A percentile compares a stretch with the other conserved stretches of the same genome.
phyloP scores from a whole-genome alignment of 805 yeast species.

The Pichia nanzhaoensis region DNA sequence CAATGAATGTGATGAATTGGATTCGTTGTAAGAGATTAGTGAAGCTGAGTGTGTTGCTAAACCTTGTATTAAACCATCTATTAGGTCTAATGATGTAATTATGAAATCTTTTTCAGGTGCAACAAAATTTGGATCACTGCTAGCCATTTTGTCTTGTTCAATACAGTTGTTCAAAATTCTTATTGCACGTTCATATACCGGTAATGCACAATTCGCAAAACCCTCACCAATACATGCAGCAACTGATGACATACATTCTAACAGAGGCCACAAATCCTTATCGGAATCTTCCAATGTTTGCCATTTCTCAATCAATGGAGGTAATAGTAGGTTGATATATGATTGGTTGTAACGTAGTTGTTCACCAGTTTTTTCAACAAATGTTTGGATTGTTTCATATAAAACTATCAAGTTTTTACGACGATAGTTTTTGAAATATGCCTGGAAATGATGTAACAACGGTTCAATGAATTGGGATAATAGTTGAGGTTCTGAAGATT shows the following conservation, averaged over 20 bases:
- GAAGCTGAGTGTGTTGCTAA: slow-evolving; percentile 57
- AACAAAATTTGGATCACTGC: slow-evolving; percentile 57
- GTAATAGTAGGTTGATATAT: slow-evolving; percentile 58
- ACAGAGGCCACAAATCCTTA: slow-evolving; percentile 79
- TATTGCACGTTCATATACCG: slow-evolving; percentile 74
- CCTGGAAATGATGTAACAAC: slow-evolving; percentile 60
- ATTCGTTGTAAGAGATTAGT: slow-evolving; percentile 34
- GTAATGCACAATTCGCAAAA: slow-evolving; percentile 84
- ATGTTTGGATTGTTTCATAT: slow-evolving; percentile 87
- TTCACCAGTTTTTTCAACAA: slow-evolving; percentile 69
- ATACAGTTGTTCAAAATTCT: slow-evolving; percentile 64
- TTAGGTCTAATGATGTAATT: slow-evolving; percentile 80
- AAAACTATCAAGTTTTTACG: slow-evolving; percentile 73
- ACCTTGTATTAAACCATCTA: slow-evolving; percentile 93
- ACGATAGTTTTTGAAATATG: slow-evolving; percentile 74
- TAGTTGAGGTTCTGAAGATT: slow-evolving; percentile 57
- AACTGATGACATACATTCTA: slow-evolving; percentile 88
- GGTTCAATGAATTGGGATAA: slow-evolving; percentile 60
- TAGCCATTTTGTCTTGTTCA: slow-evolving; percentile 55
- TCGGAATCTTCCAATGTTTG: slow-evolving; percentile 66
- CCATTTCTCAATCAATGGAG: slow-evolving; percentile 84
- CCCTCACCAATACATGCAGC: slow-evolving; percentile 80
- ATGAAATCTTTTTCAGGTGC: slow-evolving; percentile 88
- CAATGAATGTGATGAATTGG: slow-evolving; percentile 29
- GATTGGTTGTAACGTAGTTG: slow-evolving; percentile 46